Conservation (phyloP, 306 rosid species). For the Medicago ruthenica region DNA sequence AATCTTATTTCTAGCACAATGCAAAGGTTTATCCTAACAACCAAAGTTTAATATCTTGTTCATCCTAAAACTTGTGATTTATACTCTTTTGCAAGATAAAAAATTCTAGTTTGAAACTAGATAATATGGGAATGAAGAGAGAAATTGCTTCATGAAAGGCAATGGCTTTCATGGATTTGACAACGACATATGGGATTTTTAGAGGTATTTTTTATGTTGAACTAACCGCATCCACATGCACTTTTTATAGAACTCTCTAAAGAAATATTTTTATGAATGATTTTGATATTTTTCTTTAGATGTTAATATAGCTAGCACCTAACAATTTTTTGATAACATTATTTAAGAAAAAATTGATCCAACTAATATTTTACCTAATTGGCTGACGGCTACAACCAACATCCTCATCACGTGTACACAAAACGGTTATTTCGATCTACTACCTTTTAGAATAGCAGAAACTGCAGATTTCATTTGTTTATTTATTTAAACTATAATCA, state of each 20-base stretch:
- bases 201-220: too few species aligned
- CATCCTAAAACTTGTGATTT: neutral
- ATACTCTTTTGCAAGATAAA: neutral
- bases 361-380: neutral
- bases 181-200: too few species aligned
- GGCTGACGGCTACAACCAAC: neutral
- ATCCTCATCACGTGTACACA: neutral
- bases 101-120: too few species aligned
- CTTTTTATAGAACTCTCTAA: too few species aligned
- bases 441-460: neutral
- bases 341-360: neutral
- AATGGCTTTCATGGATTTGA: too few species aligned
- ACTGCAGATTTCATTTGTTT: neutral
- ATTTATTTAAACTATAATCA: neutral
- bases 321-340: too few species aligned
- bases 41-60: conserved; percentile 9
- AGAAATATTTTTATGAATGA: too few species aligned
- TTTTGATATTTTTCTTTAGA: too few species aligned
- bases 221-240: too few species aligned
- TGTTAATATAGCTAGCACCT: too few species aligned
- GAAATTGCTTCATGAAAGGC: too few species aligned
- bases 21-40: neutral
- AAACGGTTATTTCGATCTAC: neutral
- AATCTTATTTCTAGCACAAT: neutral
- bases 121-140: too few species aligned